Evolutionary conservation across 257 asterid species (phyloP).

Genomic region (Cynanchum wilfordii): DNA sequence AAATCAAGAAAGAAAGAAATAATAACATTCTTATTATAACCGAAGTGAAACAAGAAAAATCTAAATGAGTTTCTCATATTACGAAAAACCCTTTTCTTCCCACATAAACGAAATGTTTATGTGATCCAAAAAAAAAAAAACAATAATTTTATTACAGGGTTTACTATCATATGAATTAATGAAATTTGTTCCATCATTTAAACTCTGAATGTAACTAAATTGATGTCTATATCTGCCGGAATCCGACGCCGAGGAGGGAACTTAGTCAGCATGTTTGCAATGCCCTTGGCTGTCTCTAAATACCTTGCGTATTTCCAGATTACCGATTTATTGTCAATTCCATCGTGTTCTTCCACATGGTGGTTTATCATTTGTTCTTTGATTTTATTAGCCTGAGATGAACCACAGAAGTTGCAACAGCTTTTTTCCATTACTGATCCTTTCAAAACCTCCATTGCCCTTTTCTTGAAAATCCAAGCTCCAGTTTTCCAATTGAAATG

Average conservation of each 20-base stretch:
- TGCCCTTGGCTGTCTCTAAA: constrained; percentile 42
- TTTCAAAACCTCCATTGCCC: background rate
- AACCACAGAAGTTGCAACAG: background rate
- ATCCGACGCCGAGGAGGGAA: constrained; percentile 34
- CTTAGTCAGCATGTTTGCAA: constrained; percentile 42
- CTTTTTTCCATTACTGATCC: background rate
- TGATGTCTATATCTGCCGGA: constrained; percentile 38
- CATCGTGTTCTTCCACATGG: background rate
- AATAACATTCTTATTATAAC: too few relatives aligned
- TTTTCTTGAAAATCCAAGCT: constrained; percentile 48
- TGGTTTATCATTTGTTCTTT: background rate
- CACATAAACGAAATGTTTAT: background rate
- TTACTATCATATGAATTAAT: background rate
- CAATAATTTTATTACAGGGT: background rate
- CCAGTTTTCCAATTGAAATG: constrained; percentile 53
- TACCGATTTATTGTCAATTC: constrained; percentile 6
- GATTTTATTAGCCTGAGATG: background rate
- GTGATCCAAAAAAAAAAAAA: background rate
- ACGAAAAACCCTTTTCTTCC: background rate
- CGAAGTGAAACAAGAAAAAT: too few relatives aligned
- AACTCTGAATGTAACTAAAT: constrained; percentile 36
- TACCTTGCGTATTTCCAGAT: constrained; percentile 25
- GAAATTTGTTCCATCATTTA: background rate
- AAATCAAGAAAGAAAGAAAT: too few relatives aligned
- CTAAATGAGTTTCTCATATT: too few relatives aligned